Conservation (phyloP, 768 basidiomycete species). For the Mycena pura region DNA sequence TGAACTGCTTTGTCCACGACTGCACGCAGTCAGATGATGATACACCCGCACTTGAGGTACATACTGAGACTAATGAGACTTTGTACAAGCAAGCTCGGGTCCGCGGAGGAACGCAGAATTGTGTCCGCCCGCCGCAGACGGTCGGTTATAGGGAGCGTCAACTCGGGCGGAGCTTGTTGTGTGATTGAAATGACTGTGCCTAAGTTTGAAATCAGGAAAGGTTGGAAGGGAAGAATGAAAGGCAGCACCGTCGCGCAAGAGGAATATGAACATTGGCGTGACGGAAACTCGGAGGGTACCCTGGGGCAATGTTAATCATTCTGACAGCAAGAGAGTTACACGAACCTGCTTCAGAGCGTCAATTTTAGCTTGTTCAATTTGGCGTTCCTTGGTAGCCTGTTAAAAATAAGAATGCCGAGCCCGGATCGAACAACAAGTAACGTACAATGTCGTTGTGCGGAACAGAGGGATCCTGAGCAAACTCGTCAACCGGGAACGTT, state of each 20-base stretch:
- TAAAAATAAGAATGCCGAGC: too few species aligned
- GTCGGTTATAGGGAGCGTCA: conserved; percentile 60
- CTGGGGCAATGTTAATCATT: conserved; percentile 31
- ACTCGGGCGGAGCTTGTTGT: conserved; percentile 46
- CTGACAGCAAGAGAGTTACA: background rate
- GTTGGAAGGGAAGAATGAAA: background rate
- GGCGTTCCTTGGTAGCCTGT: conserved; percentile 14
- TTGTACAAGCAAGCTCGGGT: conserved; percentile 66
- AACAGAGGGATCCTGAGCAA: background rate
- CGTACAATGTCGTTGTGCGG: background rate
- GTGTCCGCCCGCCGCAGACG: conserved; percentile 66
- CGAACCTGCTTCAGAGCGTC: conserved; percentile 22
- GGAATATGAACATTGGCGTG: conserved; percentile 69
- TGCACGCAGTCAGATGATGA: conserved; percentile 32
- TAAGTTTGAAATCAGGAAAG: conserved; percentile 18
- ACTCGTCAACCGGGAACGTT: background rate
- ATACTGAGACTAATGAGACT: conserved; percentile 61
- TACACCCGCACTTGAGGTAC: conserved; percentile 2
- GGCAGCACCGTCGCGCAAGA: conserved; percentile 61
- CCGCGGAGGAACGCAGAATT: conserved; percentile 64
- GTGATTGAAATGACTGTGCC: conserved; percentile 66
- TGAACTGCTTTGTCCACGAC: conserved; percentile 71
- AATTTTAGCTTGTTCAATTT: conserved; percentile 24
- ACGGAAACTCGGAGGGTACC: conserved; percentile 55
- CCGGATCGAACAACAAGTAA: background rate